Conservation (phyloP, 2,329 filamentous ascomycete species). For the Exserohilum turcica region DNA sequence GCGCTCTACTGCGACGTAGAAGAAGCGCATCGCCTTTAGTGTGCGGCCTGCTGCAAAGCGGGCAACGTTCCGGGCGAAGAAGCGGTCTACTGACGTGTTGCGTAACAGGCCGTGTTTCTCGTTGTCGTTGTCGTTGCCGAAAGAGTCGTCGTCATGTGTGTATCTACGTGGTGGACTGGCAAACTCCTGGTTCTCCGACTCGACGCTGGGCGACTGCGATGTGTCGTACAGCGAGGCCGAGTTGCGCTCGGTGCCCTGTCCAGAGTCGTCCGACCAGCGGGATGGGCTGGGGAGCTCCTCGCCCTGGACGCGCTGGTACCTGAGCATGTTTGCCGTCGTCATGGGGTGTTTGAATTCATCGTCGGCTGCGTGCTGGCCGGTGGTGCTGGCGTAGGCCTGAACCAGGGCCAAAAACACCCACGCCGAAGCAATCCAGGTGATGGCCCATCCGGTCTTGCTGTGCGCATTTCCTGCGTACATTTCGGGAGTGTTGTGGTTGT, state of each 20-base stretch:
- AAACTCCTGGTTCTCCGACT: slow-evolving; percentile 49
- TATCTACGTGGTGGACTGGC: slow-evolving; percentile 45
- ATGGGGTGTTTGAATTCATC: slow-evolving; percentile 33
- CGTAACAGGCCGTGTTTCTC: slow-evolving; percentile 55
- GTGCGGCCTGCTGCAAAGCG: slow-evolving; percentile 60
- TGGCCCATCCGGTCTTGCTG: slow-evolving; percentile 84
- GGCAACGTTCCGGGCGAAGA: slow-evolving; percentile 61
- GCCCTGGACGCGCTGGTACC: slow-evolving; percentile 47
- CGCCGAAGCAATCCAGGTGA: slow-evolving; percentile 71
- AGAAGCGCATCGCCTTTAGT: slow-evolving; percentile 62
- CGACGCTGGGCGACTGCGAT: slow-evolving; percentile 65
- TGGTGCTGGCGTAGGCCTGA: slow-evolving; percentile 62
- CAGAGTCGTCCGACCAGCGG: slow-evolving; percentile 53
- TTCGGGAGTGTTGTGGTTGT: slow-evolving; percentile 82
- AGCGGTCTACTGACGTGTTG: slow-evolving; percentile 54
- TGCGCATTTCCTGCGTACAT: slow-evolving; percentile 88
- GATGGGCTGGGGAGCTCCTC: slow-evolving; percentile 29
- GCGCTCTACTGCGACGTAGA: slow-evolving; percentile 74
- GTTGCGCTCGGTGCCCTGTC: slow-evolving; percentile 72
- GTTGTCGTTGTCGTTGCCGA: slow-evolving; percentile 53
- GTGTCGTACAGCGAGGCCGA: slow-evolving; percentile 70
- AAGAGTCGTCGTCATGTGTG: slow-evolving; percentile 53
- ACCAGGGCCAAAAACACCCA: slow-evolving; percentile 74
- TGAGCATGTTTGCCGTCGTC: slow-evolving; percentile 45
- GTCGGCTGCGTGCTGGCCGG: slow-evolving; percentile 32